These are phyloP conservation scores for Myriosclerotinia scirpicola DNA, from an alignment of 2,329 filamentous ascomycete genomes.

Conservation along the genomic window DNA sequence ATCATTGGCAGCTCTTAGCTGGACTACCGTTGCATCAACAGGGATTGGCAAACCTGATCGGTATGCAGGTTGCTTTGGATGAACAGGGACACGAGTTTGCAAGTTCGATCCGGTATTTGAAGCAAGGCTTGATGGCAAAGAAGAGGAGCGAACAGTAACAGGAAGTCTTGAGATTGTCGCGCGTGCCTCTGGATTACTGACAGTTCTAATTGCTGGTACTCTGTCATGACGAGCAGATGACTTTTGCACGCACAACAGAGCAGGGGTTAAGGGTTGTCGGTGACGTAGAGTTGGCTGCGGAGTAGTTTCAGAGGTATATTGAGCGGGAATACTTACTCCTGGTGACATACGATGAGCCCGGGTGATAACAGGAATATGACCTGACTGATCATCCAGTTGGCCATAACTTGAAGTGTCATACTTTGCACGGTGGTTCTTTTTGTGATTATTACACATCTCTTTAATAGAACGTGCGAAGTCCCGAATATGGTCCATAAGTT, in stretches of 20 bases:
- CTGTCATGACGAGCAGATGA: too few relatives aligned
- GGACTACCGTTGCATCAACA: rapidly evolving
- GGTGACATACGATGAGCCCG: background rate
- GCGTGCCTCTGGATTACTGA: background rate
- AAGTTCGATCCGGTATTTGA: rapidly evolving
- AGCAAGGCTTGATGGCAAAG: background rate
- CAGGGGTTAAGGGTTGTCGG: too few relatives aligned
- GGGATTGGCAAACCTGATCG: too few relatives aligned
- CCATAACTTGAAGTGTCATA: too few relatives aligned
- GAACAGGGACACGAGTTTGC: background rate
- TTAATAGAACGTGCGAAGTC: background rate
- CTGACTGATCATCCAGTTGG: too few relatives aligned
- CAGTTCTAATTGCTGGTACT: background rate
- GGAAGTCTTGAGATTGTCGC: background rate
- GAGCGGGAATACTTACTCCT: background rate
- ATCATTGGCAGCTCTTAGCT: background rate
- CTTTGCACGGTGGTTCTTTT: background rate
- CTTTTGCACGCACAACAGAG: too few relatives aligned
- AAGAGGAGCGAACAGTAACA: background rate
- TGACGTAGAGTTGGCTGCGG: background rate
- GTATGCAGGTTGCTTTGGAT: background rate
- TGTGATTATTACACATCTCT: background rate
- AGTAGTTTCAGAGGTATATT: background rate
- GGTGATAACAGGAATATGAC: background rate
- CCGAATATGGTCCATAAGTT: background rate